Base-by-base conservation (phyloP, 306 rosid genomes). In the Cucurbita maxima region DNA sequence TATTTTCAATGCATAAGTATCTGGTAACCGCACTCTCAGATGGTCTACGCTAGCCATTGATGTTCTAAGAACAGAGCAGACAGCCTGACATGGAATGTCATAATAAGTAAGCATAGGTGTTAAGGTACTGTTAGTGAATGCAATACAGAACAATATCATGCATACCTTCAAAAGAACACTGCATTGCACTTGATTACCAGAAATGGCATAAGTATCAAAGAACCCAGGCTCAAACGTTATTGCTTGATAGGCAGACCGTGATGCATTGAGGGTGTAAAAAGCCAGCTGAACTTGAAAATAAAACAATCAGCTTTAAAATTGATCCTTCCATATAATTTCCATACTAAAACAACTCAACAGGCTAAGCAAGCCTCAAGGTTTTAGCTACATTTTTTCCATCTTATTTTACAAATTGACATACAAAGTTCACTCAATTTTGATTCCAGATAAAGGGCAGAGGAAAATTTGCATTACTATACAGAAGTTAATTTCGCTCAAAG, bases 1-100 rank as follows among this genome's bases (percentile, higher is more conserved):
- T 82, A 90, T 80, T 84, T 89, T 94, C 10, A 87, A 81, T 60
- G 97, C 89, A 78, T 86, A 89, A 0, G 95, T 81, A 76, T 88
- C 88, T 4, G 87, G 84, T 78, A 94, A 58, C 75, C 22, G 81
- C 80, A 90, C 83, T 5, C 87, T 89, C 87, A 91, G 80, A 77
- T 82, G 88, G 77, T 87, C 98, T 14, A 90, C 81, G 73, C 86
- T 87, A 12, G 89, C 67, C 67, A 94, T 74, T 54, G 99, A 92
- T 52, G 97, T 94, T 85, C 92, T 85, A 4, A 94, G 87, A 76
- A 90, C 97, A 74, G 97, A 78, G 82, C 95, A 91, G 73, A 94
- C 79, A 71, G 88, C 96, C 97, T 94, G 83, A 7, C 61, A 51
- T 18, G 82, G 19, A 34, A 34, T 14, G 77, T 63, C 81, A 84